Conservation (phyloP, 2,329 filamentous ascomycete genomes). For the Colletotrichum graminicola region DNA sequence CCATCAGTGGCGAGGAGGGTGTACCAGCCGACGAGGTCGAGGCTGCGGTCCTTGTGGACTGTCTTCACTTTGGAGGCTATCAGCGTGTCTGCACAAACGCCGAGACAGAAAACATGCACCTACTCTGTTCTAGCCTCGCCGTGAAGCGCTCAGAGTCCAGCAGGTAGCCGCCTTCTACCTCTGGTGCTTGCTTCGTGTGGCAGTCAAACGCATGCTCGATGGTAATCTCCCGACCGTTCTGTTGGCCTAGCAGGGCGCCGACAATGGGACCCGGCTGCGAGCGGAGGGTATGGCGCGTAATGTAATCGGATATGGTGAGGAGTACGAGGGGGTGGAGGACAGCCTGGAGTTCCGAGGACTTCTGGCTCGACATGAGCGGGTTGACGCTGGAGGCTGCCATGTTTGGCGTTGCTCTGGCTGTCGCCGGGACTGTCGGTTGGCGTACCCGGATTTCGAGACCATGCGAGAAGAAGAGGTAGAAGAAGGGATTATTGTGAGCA, state of each 20-base stretch:
- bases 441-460: constrained; percentile 3
- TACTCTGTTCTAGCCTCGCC: constrained; percentile 86
- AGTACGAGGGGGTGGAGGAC: constrained; percentile 94
- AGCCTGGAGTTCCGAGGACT: constrained; percentile 80
- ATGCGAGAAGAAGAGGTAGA: not conserved
- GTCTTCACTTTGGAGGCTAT: constrained; percentile 74
- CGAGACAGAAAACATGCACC: constrained; percentile 47
- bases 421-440: constrained; percentile 15
- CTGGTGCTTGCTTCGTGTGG: constrained; percentile 61
- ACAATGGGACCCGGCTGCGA: constrained; percentile 81
- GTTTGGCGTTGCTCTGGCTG: constrained; percentile 44
- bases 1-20: constrained; percentile 80
- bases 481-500: not conserved
- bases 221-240: constrained; percentile 90
- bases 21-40: constrained; percentile 95
- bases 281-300: constrained; percentile 89
- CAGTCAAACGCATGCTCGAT: constrained; percentile 95
- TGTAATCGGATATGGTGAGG: constrained; percentile 96
- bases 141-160: constrained; percentile 80
- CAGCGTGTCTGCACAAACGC: not conserved
- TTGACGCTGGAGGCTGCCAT: constrained; percentile 65
- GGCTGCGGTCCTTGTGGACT: constrained; percentile 85
- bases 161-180: constrained; percentile 67
- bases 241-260: constrained; percentile 90
- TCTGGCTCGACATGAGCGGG: constrained; percentile 74